Evolutionary conservation across 2,329 filamentous ascomycete species (phyloP).

Genomic region (Aspergillus sp.): DNA sequence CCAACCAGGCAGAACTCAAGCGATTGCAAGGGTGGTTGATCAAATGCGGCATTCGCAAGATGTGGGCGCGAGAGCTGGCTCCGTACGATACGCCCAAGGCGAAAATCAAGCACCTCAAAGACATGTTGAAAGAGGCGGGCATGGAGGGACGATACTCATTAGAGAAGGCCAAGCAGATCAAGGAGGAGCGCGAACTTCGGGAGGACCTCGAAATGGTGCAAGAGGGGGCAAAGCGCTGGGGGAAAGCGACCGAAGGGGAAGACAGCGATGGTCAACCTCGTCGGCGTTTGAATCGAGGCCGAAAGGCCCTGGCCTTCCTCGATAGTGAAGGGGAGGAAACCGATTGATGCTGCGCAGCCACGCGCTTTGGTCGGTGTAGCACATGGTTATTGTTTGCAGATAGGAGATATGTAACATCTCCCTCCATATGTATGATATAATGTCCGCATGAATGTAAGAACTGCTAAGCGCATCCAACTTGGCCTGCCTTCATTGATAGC

Average conservation of each 20-base stretch:
- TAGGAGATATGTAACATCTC: not conserved
- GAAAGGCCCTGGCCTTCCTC: slow-evolving; percentile 57
- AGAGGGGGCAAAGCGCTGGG: slow-evolving; percentile 79
- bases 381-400: not conserved
- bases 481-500: not conserved
- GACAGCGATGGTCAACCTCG: slow-evolving; percentile 40
- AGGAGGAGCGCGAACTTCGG: slow-evolving; percentile 78
- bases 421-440: not conserved
- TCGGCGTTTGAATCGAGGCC: slow-evolving; percentile 44
- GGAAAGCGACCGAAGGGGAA: slow-evolving; percentile 50
- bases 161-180: slow-evolving; percentile 81
- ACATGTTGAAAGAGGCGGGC: slow-evolving; percentile 75
- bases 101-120: slow-evolving; percentile 79
- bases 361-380: not conserved
- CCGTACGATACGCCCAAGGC: slow-evolving; percentile 69
- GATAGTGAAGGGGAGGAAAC: slow-evolving; percentile 68
- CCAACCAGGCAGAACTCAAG: slow-evolving; percentile 79
- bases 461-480: not conserved
- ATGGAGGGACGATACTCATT: slow-evolving; percentile 88
- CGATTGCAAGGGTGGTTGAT: slow-evolving; percentile 79
- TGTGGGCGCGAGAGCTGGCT: slow-evolving; percentile 85
- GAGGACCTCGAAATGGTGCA: slow-evolving; percentile 83
- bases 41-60: slow-evolving; percentile 89
- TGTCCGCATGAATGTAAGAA: slow-evolving; percentile 1
- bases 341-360: slow-evolving; percentile 31